A percentile compares a stretch with the other conserved stretches of the same genome.
These are phyloP conservation scores for Argentina anserina DNA, from an alignment of 306 rosid genomes.

Conservation along the genomic window DNA sequence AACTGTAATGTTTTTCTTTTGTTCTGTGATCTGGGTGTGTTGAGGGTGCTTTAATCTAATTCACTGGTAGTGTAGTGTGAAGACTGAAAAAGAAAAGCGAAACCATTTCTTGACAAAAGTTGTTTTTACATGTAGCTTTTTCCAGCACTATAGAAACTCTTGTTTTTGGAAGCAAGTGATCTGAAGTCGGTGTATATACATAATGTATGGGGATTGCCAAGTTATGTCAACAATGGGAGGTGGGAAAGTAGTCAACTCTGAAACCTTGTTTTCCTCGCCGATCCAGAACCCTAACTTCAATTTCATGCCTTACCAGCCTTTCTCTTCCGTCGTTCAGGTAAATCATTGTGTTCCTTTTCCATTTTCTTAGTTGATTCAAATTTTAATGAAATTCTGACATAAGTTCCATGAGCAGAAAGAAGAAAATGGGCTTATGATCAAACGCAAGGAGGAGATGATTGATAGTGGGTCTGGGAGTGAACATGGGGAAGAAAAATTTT, in stretches of 20 bases:
- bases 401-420: constrained; percentile 50
- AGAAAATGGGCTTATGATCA: constrained; percentile 49
- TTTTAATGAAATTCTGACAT: not conserved
- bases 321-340: constrained; percentile 48
- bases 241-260: constrained; percentile 61
- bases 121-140: not conserved
- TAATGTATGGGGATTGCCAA: constrained; percentile 95
- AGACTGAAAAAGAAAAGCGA: constrained; percentile 3
- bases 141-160: not conserved
- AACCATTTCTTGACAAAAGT: not conserved
- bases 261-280: constrained; percentile 63
- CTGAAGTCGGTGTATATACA: not conserved
- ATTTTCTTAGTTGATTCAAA: not conserved
- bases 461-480: constrained; percentile 88
- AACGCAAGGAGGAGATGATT: constrained; percentile 72
- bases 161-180: constrained; percentile 12
- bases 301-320: constrained; percentile 75
- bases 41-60: not conserved
- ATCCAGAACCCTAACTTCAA: constrained; percentile 84
- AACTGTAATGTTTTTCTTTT: not conserved
- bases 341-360: not conserved
- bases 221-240: constrained; percentile 81
- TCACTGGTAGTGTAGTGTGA: not conserved
- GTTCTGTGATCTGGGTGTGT: not conserved
- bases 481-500: constrained; percentile 60